These are phyloP conservation scores for Leptomonas seymouri DNA, from an alignment of 208 protist genomes.

Conservation along the genomic window DNA sequence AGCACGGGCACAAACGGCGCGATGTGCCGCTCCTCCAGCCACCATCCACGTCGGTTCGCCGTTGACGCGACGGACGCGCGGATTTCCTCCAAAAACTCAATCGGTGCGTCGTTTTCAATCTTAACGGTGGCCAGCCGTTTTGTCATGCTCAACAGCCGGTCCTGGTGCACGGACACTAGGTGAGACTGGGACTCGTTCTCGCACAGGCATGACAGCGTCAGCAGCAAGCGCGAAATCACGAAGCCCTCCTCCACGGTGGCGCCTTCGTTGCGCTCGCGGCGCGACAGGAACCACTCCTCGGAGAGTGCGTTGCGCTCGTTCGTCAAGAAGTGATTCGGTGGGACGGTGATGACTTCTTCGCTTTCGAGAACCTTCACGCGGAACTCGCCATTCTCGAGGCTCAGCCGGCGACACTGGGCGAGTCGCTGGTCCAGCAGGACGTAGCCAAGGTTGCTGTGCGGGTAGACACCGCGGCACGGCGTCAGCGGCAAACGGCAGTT, in stretches of 20 bases:
- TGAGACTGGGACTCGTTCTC: conserved; percentile 73
- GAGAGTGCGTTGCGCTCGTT: conserved; percentile 50
- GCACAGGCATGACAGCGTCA: conserved; percentile 85
- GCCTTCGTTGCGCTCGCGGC: conserved; percentile 35
- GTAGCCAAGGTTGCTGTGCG: conserved; percentile 55
- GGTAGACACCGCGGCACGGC: conserved; percentile 33
- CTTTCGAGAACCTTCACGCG: conserved; percentile 43
- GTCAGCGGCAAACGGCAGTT: conserved; percentile 80
- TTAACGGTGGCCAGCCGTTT: conserved; percentile 67
- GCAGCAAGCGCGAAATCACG: conserved; percentile 81
- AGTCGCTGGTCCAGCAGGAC: conserved; percentile 67
- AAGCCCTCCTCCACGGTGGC: conserved; percentile 79
- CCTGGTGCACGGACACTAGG: conserved; percentile 59
- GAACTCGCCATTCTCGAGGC: conserved; percentile 41
- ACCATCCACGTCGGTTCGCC: conserved; percentile 37
- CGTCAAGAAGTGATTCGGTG: conserved; percentile 55
- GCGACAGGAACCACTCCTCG: conserved; percentile 58
- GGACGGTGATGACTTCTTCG: conserved; percentile 36
- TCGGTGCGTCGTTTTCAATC: conserved; percentile 74
- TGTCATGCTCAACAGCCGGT: conserved; percentile 61
- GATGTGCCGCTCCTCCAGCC: conserved; percentile 38
- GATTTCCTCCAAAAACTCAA: conserved; percentile 81
- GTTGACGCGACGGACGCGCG: conserved; percentile 65
- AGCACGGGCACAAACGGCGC: conserved; percentile 66
- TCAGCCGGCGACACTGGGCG: conserved; percentile 55